phyloP scores from a whole-genome alignment of 2,329 filamentous ascomycete genomes.

The Coniochaeta prunicola region DNA sequence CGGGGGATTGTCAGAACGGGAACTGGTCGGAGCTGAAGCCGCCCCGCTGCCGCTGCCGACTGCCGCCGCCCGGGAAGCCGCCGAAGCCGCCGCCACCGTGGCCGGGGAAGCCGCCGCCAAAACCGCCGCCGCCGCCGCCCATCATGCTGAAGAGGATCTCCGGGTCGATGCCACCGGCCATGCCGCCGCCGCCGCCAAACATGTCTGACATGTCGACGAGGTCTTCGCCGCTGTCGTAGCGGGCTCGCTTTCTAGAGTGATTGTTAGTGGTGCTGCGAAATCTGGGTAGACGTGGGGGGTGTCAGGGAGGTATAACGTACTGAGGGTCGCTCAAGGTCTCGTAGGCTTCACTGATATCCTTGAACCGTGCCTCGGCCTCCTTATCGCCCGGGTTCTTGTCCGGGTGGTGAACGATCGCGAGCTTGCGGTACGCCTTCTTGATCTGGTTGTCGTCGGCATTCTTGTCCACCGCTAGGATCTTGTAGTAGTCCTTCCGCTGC shows the following conservation, averaged over 20 bases:
- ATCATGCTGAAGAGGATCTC: constrained; percentile 82
- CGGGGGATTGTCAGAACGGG: constrained; percentile 40
- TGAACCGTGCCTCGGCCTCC: constrained; percentile 84
- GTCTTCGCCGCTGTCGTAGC: constrained; percentile 90
- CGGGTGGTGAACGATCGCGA: constrained; percentile 89
- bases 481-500: constrained; percentile 97
- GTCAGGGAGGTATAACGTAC: constrained; percentile 46
- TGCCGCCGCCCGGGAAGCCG: constrained; percentile 39
- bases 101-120: constrained; percentile 42
- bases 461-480: constrained; percentile 86
- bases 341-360: constrained; percentile 96
- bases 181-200: constrained; percentile 60
- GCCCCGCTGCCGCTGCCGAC: constrained; percentile 21
- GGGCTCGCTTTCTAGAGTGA: constrained; percentile 64
- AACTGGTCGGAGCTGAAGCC: constrained; percentile 28
- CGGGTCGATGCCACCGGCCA: constrained; percentile 58
- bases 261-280: constrained; percentile 26
- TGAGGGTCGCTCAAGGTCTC: constrained; percentile 91
- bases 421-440: constrained; percentile 94
- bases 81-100: constrained; percentile 19
- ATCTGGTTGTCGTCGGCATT: constrained; percentile 77
- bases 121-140: constrained; percentile 55
- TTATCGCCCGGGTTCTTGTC: constrained; percentile 93
- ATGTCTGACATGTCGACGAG: constrained; percentile 82
- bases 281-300: background rate